Evolutionary conservation across 495 filamentous ascomycete genomes (phyloP).

Genomic region (Podospora bellae-mahoneyi): DNA sequence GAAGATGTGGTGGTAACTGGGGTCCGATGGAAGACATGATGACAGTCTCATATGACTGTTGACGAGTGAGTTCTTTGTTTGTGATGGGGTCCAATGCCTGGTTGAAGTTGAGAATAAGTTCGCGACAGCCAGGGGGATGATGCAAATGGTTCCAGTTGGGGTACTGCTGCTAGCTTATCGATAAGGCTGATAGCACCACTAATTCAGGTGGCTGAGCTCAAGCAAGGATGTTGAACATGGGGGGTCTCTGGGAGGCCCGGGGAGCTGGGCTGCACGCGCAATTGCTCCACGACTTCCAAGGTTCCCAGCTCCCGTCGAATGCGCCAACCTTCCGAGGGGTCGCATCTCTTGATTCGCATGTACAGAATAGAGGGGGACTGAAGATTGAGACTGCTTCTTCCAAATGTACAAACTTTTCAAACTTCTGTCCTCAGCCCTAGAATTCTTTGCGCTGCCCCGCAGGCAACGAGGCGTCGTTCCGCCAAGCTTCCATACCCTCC

Average conservation of each 20-base stretch:
- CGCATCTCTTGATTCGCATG: neutral
- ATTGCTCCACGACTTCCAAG: conserved; percentile 10
- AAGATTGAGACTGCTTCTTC: neutral
- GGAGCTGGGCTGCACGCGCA: conserved; percentile 24
- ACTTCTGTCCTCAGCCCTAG: neutral
- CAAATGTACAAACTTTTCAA: neutral
- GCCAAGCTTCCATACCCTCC: neutral
- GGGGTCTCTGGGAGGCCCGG: conserved; percentile 12
- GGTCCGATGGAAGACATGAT: conserved; percentile 51
- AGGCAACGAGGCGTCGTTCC: neutral
- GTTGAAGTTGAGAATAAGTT: neutral
- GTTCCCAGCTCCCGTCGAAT: neutral
- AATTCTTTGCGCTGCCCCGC: neutral
- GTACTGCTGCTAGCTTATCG: conserved; percentile 17
- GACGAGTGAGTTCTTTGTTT: neutral
- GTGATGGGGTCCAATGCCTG: neutral
- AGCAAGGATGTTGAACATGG: conserved; percentile 7
- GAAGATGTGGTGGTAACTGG: conserved; percentile 48
- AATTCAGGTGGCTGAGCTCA: conserved; percentile 11
- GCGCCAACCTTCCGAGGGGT: neutral
- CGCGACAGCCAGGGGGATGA: neutral
- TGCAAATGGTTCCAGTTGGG: conserved; percentile 5
- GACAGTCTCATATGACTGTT: neutral
- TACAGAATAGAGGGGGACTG: neutral
- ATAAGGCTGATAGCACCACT: conserved; percentile 15